Percentiles rank a stretch among this genome's conserved stretches.
These are phyloP conservation scores for Lactifluus hygrophoroides DNA, from an alignment of 768 basidiomycete genomes.

Conservation along the genomic window DNA sequence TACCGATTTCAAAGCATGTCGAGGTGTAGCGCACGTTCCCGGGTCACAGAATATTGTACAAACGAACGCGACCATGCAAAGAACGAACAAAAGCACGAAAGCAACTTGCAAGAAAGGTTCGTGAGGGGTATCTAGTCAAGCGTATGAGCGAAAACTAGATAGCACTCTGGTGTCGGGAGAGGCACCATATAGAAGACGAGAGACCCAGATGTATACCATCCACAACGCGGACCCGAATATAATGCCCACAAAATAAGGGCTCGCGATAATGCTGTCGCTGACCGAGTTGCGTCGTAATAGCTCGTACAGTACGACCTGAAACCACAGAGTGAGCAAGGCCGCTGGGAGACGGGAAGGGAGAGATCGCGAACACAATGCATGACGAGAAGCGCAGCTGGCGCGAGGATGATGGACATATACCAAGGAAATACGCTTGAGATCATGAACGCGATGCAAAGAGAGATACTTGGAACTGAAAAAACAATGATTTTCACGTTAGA, in stretches of 20 bases:
- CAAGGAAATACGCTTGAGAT: neutral
- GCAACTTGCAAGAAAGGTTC: neutral
- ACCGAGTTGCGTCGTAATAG: neutral
- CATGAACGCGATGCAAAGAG: neutral
- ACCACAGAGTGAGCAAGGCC: neutral
- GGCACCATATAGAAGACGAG: constrained; percentile 5
- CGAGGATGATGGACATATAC: neutral
- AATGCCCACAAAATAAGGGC: neutral
- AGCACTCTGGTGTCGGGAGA: neutral
- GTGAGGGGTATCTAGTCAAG: neutral
- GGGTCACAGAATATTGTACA: neutral
- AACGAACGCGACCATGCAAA: neutral
- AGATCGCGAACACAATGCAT: neutral
- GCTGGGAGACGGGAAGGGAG: neutral
- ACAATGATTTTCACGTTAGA: constrained; percentile 1
- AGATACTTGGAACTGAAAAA: neutral
- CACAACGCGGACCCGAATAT: neutral
- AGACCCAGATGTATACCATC: neutral
- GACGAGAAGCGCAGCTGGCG: neutral
- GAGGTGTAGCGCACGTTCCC: neutral
- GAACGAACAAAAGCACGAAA: neutral
- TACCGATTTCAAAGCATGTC: neutral
- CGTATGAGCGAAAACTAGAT: neutral
- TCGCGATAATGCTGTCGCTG: neutral
- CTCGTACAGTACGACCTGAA: neutral